A percentile compares a stretch with the other conserved stretches of the same genome.
These are phyloP conservation scores for Gracilariopsis chorda DNA, from an alignment of 23 red algal species.

Conservation along the genomic window DNA sequence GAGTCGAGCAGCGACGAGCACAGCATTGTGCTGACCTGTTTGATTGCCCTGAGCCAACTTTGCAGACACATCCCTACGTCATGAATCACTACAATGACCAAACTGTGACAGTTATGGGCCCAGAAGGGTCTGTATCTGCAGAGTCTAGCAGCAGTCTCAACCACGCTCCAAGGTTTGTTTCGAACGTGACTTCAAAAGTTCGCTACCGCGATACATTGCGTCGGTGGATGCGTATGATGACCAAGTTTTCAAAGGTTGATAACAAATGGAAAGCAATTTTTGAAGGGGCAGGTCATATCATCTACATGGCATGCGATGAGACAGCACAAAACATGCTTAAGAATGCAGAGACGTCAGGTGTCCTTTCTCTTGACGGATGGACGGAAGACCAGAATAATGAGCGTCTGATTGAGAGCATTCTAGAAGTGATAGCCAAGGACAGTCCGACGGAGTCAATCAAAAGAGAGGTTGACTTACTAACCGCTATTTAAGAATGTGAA, in stretches of 20 bases:
- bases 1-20: background rate
- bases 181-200: background rate
- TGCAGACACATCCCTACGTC: background rate
- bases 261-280: slow-evolving; percentile 7
- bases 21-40: background rate
- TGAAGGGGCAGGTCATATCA: slow-evolving; percentile 11
- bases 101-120: slow-evolving; percentile 11
- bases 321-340: slow-evolving; percentile 23
- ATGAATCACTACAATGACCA: background rate
- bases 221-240: slow-evolving; percentile 33
- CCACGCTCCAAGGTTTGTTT: background rate
- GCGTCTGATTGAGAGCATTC: background rate
- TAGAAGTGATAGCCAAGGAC: slow-evolving; percentile 24
- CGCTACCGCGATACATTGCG: background rate
- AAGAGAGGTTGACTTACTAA: background rate
- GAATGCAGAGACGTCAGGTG: background rate
- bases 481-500: background rate
- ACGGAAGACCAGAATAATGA: background rate
- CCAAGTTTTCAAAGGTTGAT: background rate
- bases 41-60: background rate
- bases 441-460: slow-evolving; percentile 9
- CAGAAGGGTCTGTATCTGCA: background rate
- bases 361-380: background rate
- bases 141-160: background rate
- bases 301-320: slow-evolving; percentile 22